Evolutionary conservation across 2,329 filamentous ascomycete species (phyloP), one percentile per base, ranked within the genome.

Genomic region (Alternaria ventricosa): DNA sequence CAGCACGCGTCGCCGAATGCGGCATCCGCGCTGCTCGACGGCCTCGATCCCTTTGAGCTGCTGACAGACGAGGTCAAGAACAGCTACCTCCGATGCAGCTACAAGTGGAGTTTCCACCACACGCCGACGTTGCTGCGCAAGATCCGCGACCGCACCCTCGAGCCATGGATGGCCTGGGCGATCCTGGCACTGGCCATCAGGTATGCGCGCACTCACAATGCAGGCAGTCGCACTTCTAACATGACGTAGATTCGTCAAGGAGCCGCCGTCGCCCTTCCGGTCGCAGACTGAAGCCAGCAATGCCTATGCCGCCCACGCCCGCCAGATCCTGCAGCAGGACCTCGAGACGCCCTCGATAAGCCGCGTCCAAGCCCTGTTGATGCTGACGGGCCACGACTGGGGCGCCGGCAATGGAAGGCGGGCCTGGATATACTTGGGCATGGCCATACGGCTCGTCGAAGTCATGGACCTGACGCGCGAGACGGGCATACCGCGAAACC

Each of bases 341-440:
- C 75, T 81, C 65, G 79, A 81, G 67, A 78, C 76, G 20, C 79
- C 79, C 18, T 78, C 72, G 63, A 75, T 81, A 57, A 77, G 75
- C 64, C 76, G 78, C 57, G 79, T 81, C 13, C 79, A 81, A 63
- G 78, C 78, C 13, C 70, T 81, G 51, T 67, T 83, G 55, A 80
- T 84, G 74, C 62, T 84, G 22, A 82, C 82, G 0, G 81, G 80
- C n/a, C 80, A 83, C 57, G 81, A 82, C 59, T 84, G 82, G 80
- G 80, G 76, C 61, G 84, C 81, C 57, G 83, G 81, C 63, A 82
- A 81, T 43, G 79, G 79, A 3, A 69, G 78, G 22, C 65, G 78
- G 43, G 79, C 79, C 0, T 81, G 79, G 79, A 81, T 81, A 55
- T 81, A 80, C 46, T 75, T 81, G 43, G 79, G 79, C 62, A 81